Conservation (phyloP, 2,329 filamentous ascomycete species). For the Fusarium compactum region DNA sequence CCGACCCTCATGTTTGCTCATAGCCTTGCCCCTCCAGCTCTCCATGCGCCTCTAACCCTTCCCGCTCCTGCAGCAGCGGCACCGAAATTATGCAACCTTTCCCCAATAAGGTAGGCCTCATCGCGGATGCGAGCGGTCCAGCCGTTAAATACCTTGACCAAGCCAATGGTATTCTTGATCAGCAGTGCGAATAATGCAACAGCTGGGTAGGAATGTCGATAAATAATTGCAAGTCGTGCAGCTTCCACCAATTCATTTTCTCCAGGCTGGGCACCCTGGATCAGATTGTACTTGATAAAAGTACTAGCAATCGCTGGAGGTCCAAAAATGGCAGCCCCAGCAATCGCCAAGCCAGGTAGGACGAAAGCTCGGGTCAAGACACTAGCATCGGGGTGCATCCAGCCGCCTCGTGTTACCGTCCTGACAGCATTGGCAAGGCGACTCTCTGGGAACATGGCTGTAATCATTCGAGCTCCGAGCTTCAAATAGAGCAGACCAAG, state of each 20-base stretch:
- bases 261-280: conserved; percentile 31
- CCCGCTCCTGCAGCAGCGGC: conserved; percentile 55
- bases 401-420: conserved; percentile 79
- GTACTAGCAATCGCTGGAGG: conserved; percentile 70
- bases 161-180: conserved; percentile 58
- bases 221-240: conserved; percentile 55
- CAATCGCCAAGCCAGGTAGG: conserved; percentile 76
- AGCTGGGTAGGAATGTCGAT: conserved; percentile 77
- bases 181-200: conserved; percentile 63
- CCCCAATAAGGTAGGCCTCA: conserved; percentile 95
- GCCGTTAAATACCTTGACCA: conserved; percentile 72
- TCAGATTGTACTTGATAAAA: conserved; percentile 47
- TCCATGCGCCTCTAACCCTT: conserved; percentile 54
- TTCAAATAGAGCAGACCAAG: conserved; percentile 92
- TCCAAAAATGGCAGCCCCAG: conserved; percentile 69
- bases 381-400: conserved; percentile 80
- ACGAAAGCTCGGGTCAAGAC: conserved; percentile 89
- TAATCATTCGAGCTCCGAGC: conserved; percentile 76
- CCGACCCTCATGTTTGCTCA: conserved; percentile 28
- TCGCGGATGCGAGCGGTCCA: conserved; percentile 90
- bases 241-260: conserved; percentile 45
- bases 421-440: conserved; percentile 80
- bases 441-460: conserved; percentile 74
- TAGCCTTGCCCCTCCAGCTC: conserved; percentile 50
- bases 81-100: conserved; percentile 94